These are phyloP conservation scores for Capronia americana DNA, from an alignment of 2,329 filamentous ascomycete genomes.

Conservation along the genomic window DNA sequence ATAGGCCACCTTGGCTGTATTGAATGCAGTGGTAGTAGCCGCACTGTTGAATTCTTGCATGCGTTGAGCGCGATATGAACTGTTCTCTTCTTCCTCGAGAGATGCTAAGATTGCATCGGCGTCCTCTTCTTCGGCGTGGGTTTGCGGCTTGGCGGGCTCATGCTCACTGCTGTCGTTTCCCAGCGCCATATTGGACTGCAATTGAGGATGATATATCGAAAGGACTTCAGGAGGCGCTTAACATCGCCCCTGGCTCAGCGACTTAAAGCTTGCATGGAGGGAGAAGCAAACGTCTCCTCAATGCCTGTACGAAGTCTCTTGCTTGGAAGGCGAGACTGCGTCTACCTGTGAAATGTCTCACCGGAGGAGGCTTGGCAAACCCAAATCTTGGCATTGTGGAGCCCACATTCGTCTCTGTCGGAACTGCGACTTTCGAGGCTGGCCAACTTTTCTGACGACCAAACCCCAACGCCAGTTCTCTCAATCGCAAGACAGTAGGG, in stretches of 20 bases:
- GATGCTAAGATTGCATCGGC: conserved; percentile 67
- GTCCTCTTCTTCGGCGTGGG: conserved; percentile 60
- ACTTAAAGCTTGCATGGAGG: not conserved
- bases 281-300: not conserved
- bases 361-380: conserved; percentile 4
- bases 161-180: conserved; percentile 6
- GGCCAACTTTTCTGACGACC: conserved; percentile 28
- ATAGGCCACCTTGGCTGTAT: conserved; percentile 42
- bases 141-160: conserved; percentile 23
- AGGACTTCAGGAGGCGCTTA: not conserved
- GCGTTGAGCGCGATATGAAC: conserved; percentile 58
- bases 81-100: conserved; percentile 61
- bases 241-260: not conserved
- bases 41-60: conserved; percentile 29
- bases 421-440: conserved; percentile 26
- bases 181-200: conserved; percentile 1
- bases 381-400: conserved; percentile 22
- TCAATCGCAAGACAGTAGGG: conserved; percentile 31
- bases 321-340: not conserved
- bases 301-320: not conserved
- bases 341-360: not conserved
- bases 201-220: not conserved
- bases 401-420: conserved; percentile 15
- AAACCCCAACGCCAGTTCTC: conserved; percentile 23
- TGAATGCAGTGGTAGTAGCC: conserved; percentile 23